Evolutionary conservation across 2,329 filamentous ascomycete genomes (phyloP).

Genomic region (Penicillium sp.): DNA sequence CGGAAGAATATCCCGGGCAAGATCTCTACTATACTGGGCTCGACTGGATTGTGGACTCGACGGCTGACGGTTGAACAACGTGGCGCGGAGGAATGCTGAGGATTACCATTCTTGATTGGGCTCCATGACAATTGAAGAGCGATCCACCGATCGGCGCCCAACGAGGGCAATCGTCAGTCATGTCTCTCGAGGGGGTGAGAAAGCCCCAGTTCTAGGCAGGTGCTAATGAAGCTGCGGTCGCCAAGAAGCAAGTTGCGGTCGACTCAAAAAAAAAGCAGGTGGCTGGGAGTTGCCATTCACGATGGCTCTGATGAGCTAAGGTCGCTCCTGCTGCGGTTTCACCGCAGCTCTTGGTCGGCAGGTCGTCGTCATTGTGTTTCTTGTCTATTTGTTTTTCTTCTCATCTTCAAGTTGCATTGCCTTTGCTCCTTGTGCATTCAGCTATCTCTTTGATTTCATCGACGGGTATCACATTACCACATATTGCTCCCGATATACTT

Average conservation of each 20-base stretch:
- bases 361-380: slow-evolving; percentile 1
- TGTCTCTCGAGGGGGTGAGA: no score
- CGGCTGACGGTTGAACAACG: slow-evolving; percentile 3
- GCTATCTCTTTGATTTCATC: background rate
- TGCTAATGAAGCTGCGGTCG: background rate
- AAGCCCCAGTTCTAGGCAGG: background rate
- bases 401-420: slow-evolving; percentile 1
- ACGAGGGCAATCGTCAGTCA: background rate
- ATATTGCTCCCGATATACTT: slow-evolving; percentile 1
- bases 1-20: background rate
- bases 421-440: background rate
- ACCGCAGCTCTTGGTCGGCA: background rate
- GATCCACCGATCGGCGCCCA: slow-evolving; percentile 13
- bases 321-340: background rate
- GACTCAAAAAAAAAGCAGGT: slow-evolving; percentile 12
- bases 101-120: background rate
- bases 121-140: slow-evolving; percentile 1
- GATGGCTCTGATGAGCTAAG: background rate
- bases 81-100: slow-evolving; percentile 2
- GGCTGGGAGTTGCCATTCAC: slow-evolving; percentile 16
- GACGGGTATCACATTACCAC: background rate
- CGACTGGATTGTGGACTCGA: no score
- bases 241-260: background rate
- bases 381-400: background rate
- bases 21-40: background rate